Conservation (phyloP, 345 rosid species). For the Linum lewisii region DNA sequence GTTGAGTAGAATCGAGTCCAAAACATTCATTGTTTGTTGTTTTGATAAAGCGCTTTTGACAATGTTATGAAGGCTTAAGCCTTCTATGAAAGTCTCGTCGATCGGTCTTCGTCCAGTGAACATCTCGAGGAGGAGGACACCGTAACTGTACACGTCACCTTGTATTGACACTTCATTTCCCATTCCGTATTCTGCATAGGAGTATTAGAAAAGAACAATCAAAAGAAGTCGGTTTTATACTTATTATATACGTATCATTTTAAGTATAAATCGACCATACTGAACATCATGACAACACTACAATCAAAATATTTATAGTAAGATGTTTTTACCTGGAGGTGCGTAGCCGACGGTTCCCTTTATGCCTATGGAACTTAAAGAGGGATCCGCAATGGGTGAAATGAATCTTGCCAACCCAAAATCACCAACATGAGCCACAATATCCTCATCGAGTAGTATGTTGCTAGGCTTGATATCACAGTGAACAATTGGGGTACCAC, state of each 20-base stretch:
- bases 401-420: slow-evolving; percentile 10
- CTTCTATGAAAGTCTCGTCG: not conserved
- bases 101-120: slow-evolving; percentile 1
- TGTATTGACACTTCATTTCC: not conserved
- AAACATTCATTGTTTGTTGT: not conserved
- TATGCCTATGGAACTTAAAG: not conserved
- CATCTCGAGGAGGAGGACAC: not conserved
- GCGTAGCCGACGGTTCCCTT: not conserved
- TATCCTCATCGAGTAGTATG: slow-evolving; percentile 4
- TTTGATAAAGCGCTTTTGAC: not conserved
- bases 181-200: not conserved
- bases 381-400: not conserved
- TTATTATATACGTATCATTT: too few species aligned
- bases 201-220: not conserved
- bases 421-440: slow-evolving; percentile 9
- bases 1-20: not conserved
- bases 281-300: too few species aligned
- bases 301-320: too few species aligned
- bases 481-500: slow-evolving; percentile 2
- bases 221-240: too few species aligned
- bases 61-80: not conserved
- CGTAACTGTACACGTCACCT: slow-evolving; percentile 1
- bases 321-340: slow-evolving; percentile 2
- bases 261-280: too few species aligned
- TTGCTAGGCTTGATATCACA: slow-evolving; percentile 8